phyloP scores from a whole-genome alignment of 768 basidiomycete species.

The Suillus luteus region DNA sequence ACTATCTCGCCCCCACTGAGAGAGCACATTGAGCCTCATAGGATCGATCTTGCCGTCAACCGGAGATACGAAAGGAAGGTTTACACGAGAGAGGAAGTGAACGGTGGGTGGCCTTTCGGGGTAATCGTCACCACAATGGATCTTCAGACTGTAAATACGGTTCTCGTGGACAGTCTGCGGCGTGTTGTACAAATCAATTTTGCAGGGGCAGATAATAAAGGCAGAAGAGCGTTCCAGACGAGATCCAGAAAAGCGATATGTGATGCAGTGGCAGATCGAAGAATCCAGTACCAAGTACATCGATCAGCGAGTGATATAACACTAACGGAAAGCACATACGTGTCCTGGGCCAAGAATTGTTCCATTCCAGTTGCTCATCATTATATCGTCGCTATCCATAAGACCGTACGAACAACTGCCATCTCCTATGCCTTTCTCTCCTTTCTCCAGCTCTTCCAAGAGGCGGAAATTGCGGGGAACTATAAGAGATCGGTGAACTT shows the following conservation, averaged over 20 bases:
- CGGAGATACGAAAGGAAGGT: slow-evolving; percentile 88
- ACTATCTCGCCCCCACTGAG: slow-evolving; percentile 70
- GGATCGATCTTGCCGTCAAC: slow-evolving; percentile 78
- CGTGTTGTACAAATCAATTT: background rate
- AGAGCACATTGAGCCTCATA: slow-evolving; percentile 67
- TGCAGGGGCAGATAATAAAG: background rate
- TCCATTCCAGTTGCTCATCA: slow-evolving; percentile 99
- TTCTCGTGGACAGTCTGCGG: slow-evolving; percentile 95
- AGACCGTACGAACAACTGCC: slow-evolving; percentile 97
- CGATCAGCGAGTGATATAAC: slow-evolving; percentile 3
- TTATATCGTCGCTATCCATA: slow-evolving; percentile 92
- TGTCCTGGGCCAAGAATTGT: slow-evolving; percentile 99
- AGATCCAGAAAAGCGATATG: background rate
- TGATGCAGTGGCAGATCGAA: slow-evolving; percentile 1
- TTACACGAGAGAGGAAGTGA: slow-evolving; percentile 86
- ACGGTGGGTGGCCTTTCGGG: slow-evolving; percentile 79
- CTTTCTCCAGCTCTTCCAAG: slow-evolving; percentile 98
- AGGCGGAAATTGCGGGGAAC: slow-evolving; percentile 97
- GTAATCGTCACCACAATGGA: slow-evolving; percentile 76
- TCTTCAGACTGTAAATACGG: slow-evolving; percentile 94
- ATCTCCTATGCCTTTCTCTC: slow-evolving; percentile 99
- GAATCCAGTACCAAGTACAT: background rate
- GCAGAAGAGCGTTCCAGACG: background rate
- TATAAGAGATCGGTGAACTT: slow-evolving; percentile 34
- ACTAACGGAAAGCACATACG: slow-evolving; percentile 48